Evolutionary conservation across 441 rosid genomes (phyloP), one percentile per base, ranked within the genome.

Genomic region (Isatis lusitanica): DNA sequence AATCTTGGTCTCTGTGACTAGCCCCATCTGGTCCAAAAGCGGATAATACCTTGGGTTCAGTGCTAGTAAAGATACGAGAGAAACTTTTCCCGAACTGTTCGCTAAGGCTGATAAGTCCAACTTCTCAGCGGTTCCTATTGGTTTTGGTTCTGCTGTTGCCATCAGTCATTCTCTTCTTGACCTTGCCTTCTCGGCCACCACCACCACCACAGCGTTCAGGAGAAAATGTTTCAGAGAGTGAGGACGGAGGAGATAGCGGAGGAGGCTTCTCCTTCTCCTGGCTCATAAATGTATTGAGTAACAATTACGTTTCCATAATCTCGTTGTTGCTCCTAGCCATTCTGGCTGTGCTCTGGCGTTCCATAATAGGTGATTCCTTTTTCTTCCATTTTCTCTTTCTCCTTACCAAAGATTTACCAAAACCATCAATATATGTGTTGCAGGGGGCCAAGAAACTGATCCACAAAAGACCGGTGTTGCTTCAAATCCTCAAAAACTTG

Each of bases 251-350:
- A 43, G 21, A 16, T 46, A 16, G 7, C 2, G 30, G n/a, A 21
- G 57, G 57, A 51, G 33, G 15, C 33, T 13, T 51, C 33, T 24
- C 56, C 33, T 51, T 24, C 9, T 5, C 57, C 33, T 51, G 57
- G 57, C 57, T 24, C 33, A 6, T n/a, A 24, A 5, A 24, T 12
- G 24, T 24, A 15, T 24, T 24, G 57, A 51, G 33, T 11, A 11
- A 2, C 57, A 51, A 24, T 24, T 24, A 51, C 52, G n/a, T 71
- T 52, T 8, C 24, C 3, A 1, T 51, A 8, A 10, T 50, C 8
- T 28, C 57, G 59, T 50, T 31, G 15, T 26, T 71, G 62, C 42
- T 71, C 3, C 28, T 71, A 1, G 35, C 63, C 36, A 16, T 71
- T 40, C 62, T 71, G 7, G 53, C 75, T 30, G 24, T 61, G 10